phyloP scores from a whole-genome alignment of 306 rosid species.

The Glycine latifolia region DNA sequence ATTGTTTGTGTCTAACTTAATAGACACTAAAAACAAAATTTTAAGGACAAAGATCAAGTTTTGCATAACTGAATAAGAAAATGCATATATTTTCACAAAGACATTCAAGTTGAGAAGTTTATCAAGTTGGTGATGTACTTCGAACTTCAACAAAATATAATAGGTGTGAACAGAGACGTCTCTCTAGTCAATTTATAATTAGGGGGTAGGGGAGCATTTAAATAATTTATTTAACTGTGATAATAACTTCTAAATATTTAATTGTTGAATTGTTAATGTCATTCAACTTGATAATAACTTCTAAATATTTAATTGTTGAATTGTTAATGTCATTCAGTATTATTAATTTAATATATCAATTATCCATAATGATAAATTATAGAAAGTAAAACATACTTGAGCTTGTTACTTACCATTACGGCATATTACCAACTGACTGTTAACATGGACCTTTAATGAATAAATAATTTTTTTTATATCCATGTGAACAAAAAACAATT shows the following conservation, averaged over 20 bases:
- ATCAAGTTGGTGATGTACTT: not conserved
- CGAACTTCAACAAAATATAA: not conserved
- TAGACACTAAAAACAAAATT: not conserved
- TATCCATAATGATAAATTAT: too few species aligned
- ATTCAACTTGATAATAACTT: constrained; percentile 1
- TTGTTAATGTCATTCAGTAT: too few species aligned
- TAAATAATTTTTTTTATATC: too few species aligned
- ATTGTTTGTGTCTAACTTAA: not conserved
- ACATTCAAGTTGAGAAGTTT: not conserved
- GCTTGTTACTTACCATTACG: too few species aligned
- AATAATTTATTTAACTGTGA: not conserved
- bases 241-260: not conserved
- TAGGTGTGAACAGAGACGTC: not conserved
- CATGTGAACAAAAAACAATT: too few species aligned
- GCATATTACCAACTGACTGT: too few species aligned
- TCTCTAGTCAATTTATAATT: not conserved
- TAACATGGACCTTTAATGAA: too few species aligned
- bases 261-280: too few species aligned
- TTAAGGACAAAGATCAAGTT: not conserved
- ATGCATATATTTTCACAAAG: not conserved
- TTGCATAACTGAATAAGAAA: not conserved
- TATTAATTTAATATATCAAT: too few species aligned
- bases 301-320: not conserved
- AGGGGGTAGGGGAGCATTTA: too few species aligned
- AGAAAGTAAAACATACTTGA: too few species aligned